Evolutionary conservation across 1,284 basidiomycete genomes (phyloP), one percentile per base, ranked within the genome.

Genomic region (Tylopilus sp.): DNA sequence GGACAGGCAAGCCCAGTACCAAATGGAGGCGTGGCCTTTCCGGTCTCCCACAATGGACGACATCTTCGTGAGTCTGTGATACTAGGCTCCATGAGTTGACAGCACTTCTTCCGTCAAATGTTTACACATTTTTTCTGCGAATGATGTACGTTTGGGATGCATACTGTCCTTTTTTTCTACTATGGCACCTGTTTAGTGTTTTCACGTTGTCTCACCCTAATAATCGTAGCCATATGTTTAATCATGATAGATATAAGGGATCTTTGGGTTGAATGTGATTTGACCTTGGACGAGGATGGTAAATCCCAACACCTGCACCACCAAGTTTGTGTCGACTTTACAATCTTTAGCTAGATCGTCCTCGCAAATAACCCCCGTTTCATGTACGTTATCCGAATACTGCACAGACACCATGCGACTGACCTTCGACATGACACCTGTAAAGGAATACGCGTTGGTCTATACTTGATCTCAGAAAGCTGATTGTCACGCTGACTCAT

Each of bases 1-100:
- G 53, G 15, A 35, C 53, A 14, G 48, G 67, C 17, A 56, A 48
- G 49, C 44, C 53, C 24, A 33, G 43, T 20, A 47, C 52, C 14
- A 71, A 57, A 50, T 62, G 61, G 57, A 66, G 56, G 45, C 57
- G 54, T 29, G 66, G 57, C 17, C 54, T 68, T 33, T 68, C 66
- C 32, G 49, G 66, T 36, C 49, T 70, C 19, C 40, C 56, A 14
- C 65, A 70, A 47, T 70, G 65, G 68, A 62, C 62, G 35, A 51
- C 60, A 35, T 53, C 65, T 26, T 57, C 64, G 46, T 67, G 48
- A 61, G 55, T 53, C 32, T 14, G 24, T 29, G 32, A 46, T 20
- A 17, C 17, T 46, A 31, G 26, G 24, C 32, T 36, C 31, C 20
- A 47, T 41, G 45, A 49, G 28, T 54, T 28, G 44, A 45, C 11